Conservation (phyloP, 768 basidiomycete species). For the Leucosporidium scottii region DNA sequence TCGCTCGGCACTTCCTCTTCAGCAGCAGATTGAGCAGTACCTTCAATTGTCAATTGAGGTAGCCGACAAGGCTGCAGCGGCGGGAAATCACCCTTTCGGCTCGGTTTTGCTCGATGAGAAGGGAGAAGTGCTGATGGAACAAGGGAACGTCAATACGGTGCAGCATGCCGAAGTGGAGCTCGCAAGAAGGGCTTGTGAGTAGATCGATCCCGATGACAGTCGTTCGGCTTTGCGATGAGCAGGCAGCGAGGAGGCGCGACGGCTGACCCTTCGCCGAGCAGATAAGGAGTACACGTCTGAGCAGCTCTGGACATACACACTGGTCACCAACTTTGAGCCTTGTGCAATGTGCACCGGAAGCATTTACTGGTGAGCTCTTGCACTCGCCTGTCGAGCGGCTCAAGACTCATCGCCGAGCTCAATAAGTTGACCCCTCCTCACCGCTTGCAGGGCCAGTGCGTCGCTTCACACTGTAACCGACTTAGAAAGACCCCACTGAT, state of each 20-base stretch:
- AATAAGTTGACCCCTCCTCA: neutral
- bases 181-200: neutral
- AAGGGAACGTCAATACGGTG: constrained; percentile 1
- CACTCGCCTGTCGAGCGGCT: neutral
- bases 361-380: neutral
- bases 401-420: neutral
- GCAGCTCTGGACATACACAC: neutral
- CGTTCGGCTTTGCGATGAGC: neutral
- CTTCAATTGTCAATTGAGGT: neutral
- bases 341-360: constrained; percentile 3
- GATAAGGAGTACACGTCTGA: neutral
- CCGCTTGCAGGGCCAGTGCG: neutral
- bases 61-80: neutral
- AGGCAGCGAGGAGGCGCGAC: neutral
- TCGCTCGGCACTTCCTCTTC: neutral
- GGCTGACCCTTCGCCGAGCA: neutral
- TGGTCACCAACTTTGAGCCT: constrained; percentile 10
- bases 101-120: neutral
- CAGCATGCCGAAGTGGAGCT: constrained; percentile 3
- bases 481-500: neutral
- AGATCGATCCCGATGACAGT: too few species aligned
- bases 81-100: constrained; percentile 1
- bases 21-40: neutral
- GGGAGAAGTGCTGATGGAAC: neutral
- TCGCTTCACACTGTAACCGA: neutral